Percentiles rank a stretch among this genome's conserved stretches.
These are phyloP conservation scores for Plasmodium sp. DNA, from an alignment of 169 alveolate genomes.

Conservation along the genomic window DNA sequence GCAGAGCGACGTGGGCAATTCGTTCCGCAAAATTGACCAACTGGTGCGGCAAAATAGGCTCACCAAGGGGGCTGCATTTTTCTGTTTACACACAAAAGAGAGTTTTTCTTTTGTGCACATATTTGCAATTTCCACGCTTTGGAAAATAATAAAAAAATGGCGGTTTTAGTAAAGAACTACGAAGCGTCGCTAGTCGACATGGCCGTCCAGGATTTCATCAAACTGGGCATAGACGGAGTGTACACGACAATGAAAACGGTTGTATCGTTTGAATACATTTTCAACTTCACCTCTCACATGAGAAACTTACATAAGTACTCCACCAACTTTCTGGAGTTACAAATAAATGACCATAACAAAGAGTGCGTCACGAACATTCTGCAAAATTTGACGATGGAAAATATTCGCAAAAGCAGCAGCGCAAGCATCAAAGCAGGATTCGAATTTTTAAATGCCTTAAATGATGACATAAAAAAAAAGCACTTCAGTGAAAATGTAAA, in stretches of 20 bases:
- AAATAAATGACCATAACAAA: slow-evolving; percentile 11
- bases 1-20: not conserved
- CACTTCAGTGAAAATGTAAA: slow-evolving; percentile 40
- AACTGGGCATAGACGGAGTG: slow-evolving; percentile 59
- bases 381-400: slow-evolving; percentile 20
- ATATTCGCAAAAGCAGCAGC: slow-evolving; percentile 19
- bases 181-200: slow-evolving; percentile 43
- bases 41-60: not conserved
- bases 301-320: slow-evolving; percentile 30
- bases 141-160: slow-evolving; percentile 27
- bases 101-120: not conserved
- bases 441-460: slow-evolving; percentile 34
- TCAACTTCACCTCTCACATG: slow-evolving; percentile 58
- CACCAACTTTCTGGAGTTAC: slow-evolving; percentile 24
- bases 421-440: slow-evolving; percentile 45
- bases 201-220: slow-evolving; percentile 25
- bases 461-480: slow-evolving; percentile 53
- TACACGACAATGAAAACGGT: slow-evolving; percentile 68
- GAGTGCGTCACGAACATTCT: slow-evolving; percentile 41
- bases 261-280: slow-evolving; percentile 36
- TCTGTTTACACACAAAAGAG: not conserved
- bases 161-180: slow-evolving; percentile 31
- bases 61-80: not conserved
- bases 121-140: not conserved
- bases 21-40: not conserved